A percentile compares a stretch with the other conserved stretches of the same genome.
phyloP scores from a whole-genome alignment of 2,329 filamentous ascomycete species.

The Chlorencoelia australis region DNA sequence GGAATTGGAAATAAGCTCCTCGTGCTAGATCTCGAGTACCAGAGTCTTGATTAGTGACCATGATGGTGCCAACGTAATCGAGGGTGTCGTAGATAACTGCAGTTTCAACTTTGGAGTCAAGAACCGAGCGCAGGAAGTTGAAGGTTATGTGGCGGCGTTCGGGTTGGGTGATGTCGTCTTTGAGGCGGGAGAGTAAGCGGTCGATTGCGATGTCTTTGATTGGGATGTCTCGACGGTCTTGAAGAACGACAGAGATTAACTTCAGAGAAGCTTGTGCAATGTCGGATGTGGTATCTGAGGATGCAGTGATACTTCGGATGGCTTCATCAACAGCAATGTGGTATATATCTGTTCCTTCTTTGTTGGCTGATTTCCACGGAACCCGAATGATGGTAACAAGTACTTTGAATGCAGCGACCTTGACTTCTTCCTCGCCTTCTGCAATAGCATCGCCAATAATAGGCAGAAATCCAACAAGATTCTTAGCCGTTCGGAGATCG shows the following conservation, averaged over 20 bases:
- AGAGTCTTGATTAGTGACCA: conserved; percentile 92
- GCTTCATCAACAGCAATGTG: conserved; percentile 80
- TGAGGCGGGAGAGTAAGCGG: conserved; percentile 69
- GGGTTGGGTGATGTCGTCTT: conserved; percentile 84
- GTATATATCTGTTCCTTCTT: conserved; percentile 44
- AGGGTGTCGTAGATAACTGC: conserved; percentile 84
- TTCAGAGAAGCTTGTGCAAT: conserved; percentile 83
- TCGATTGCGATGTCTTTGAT: conserved; percentile 77
- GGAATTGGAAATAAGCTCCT: conserved; percentile 86
- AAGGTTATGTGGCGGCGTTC: conserved; percentile 89
- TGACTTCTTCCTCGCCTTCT: conserved; percentile 82
- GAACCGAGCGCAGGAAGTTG: conserved; percentile 80
- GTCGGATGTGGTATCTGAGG: conserved; percentile 71
- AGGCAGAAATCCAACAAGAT: conserved; percentile 77
- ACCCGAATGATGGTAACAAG: conserved; percentile 78
- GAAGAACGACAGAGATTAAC: conserved; percentile 72
- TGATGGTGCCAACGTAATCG: conserved; percentile 80
- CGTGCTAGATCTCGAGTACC: conserved; percentile 79
- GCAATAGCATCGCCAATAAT: conserved; percentile 82
- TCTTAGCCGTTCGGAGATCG: conserved; percentile 65
- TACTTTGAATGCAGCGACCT: conserved; percentile 78
- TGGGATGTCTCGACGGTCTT: conserved; percentile 65
- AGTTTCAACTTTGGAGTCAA: conserved; percentile 77
- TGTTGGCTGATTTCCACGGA: conserved; percentile 57
- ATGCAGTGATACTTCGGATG: conserved; percentile 66